These are phyloP conservation scores for Dictyostelium capitatum DNA, from an alignment of 78 protist genomes.

Conservation along the genomic window DNA sequence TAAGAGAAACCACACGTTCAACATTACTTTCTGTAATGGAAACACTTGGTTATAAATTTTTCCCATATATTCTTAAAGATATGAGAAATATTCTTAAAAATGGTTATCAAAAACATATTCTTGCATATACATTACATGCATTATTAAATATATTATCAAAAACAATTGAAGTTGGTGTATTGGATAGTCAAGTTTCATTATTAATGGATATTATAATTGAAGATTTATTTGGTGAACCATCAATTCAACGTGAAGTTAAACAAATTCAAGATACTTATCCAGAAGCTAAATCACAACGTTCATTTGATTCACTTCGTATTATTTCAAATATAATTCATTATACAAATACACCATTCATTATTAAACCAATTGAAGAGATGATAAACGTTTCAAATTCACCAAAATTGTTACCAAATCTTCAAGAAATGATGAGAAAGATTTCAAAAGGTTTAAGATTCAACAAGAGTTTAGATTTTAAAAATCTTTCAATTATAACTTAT, in stretches of 20 bases:
- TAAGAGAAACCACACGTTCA: slow-evolving; percentile 36
- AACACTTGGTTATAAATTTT: slow-evolving; percentile 32
- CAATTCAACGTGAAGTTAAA: slow-evolving; percentile 31
- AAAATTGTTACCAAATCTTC: slow-evolving; percentile 18
- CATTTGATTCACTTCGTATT: slow-evolving; percentile 22
- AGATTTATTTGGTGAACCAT: slow-evolving; percentile 45
- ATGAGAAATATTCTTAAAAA: slow-evolving; percentile 15
- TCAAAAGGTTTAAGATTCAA: slow-evolving; percentile 36
- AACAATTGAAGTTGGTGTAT: slow-evolving; percentile 8
- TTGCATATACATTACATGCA: slow-evolving; percentile 21
- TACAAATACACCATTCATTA: background rate
- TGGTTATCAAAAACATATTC: slow-evolving; percentile 61
- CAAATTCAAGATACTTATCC: slow-evolving; percentile 25
- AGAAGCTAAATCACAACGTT: slow-evolving; percentile 37
- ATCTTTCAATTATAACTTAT: background rate
- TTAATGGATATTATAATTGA: slow-evolving; percentile 46
- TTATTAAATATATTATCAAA: background rate
- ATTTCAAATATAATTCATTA: background rate
- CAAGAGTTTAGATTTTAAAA: background rate
- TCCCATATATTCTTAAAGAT: slow-evolving; percentile 65
- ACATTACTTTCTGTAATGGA: slow-evolving; percentile 31
- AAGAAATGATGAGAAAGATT: slow-evolving; percentile 23
- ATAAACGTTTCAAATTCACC: slow-evolving; percentile 38
- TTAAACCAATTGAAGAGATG: slow-evolving; percentile 56
- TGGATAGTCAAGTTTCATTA: slow-evolving; percentile 1